Evolutionary conservation across 495 filamentous ascomycete species (phyloP).

Genomic region (Hypoxylon crocopeplum): DNA sequence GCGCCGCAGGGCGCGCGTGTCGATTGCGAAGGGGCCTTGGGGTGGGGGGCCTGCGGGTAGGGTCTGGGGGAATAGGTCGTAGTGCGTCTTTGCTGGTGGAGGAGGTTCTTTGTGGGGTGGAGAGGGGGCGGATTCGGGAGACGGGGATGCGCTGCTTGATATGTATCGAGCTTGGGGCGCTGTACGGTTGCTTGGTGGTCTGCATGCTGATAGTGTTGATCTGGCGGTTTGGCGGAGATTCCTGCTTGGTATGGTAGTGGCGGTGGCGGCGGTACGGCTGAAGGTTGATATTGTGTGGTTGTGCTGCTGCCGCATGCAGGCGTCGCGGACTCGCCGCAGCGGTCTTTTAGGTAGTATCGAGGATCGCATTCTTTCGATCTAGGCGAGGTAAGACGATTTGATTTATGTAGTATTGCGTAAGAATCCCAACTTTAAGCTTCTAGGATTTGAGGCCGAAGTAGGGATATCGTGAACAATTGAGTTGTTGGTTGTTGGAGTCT

Average conservation of each 20-base stretch:
- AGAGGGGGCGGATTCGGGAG: background rate
- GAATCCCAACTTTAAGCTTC: background rate
- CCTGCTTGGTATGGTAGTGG: background rate
- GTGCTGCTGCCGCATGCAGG: conserved; percentile 32
- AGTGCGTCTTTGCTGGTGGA: conserved; percentile 59
- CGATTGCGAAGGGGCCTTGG: conserved; percentile 73
- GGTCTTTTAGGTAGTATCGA: conserved; percentile 15
- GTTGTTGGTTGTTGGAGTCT: background rate
- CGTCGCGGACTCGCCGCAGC: conserved; percentile 33
- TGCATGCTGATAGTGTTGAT: background rate
- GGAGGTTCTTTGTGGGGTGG: background rate
- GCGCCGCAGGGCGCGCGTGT: conserved; percentile 68
- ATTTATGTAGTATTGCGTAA: background rate
- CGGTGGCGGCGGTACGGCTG: conserved; percentile 5
- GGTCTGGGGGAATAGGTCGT: conserved; percentile 86
- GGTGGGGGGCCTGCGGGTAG: conserved; percentile 85
- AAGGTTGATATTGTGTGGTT: conserved; percentile 3
- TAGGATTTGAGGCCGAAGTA: background rate
- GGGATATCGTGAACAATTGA: background rate
- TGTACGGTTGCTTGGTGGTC: background rate
- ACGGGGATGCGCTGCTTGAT: conserved; percentile 15
- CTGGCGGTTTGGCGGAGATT: background rate
- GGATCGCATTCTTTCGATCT: conserved; percentile 28
- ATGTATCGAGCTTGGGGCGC: conserved; percentile 1
- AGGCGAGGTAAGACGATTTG: background rate